Evolutionary conservation across 179 eudicot species (phyloP), one percentile per base, ranked within the genome.

Genomic region (Nepenthes alata): DNA sequence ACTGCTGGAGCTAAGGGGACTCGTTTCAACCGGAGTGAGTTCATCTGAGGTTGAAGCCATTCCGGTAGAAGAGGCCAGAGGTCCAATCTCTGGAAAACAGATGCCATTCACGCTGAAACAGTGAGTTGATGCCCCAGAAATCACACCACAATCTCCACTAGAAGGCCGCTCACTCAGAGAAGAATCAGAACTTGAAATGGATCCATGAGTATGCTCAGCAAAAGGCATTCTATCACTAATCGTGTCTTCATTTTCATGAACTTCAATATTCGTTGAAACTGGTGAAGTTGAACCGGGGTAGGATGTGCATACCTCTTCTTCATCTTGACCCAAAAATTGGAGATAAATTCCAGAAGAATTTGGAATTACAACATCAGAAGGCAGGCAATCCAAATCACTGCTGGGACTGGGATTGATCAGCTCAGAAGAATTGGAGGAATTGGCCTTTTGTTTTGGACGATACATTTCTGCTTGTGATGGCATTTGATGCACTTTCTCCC

Each of bases 211-310:
- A 15, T 57, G 59, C 2, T 16, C 67, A 62, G 14, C 10, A 13
- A 50, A 47, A 45, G 63, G 54, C 61, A 47, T 41, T 47, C 61
- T 60, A 36, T 59, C 66, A 62, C 65, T 38, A 60, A 25, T n/a
- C 48, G 25, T 57, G 53, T 15, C 37, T 13, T 47, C 69, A 52
- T 68, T 67, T 45, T 13, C 62, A 13, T 13, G n/a, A 73, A 55
- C 63, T 60, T 71, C 70, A 75, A 61, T 59, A 60, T 61, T 66
- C 50, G n/a, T 47, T 36, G 64, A 60, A 59, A 35, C 70, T 35
- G 76, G 65, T 62, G 47, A 53, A 65, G 53, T 65, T 39, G 74
- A 60, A 50, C 16, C 67, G 47, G 71, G 62, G 67, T 53, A 62
- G 37, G 48, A 66, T 63, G 56, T 55, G 1, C 15, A 67, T 14